Base-by-base conservation (phyloP, 345 rosid genomes). In the Sonneratia caseolaris region DNA sequence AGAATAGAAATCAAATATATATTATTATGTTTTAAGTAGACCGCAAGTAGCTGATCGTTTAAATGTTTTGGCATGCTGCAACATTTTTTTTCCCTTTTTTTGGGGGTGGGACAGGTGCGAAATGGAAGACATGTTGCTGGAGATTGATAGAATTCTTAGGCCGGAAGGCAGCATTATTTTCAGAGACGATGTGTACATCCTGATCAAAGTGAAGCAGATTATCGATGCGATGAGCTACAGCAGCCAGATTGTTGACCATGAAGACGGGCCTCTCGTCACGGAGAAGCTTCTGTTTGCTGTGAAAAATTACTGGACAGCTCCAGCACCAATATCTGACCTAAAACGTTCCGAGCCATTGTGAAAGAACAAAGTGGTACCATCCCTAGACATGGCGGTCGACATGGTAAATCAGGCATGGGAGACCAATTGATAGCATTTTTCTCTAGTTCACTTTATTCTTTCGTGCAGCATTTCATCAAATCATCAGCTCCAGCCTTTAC, bases 61-160 rank as follows among this genome's bases (percentile, higher is more conserved):
- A 5, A 57, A 15, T 40, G 43, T 55, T 38, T 37, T 8, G 24
- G 18, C 57, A 47, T 36, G 8, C 12, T 42, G 70, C 53, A 47
- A 45, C 14, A 4, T 49, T 49, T 49, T 27, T 27, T 27, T 1
- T 1, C 32, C 32, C 32, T 27, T 27, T 27, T 27, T 2, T 55
- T 55, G 59, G 64, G 14, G 15, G 27, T 7, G 12, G 24, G 64
- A n/a, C 73, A 88, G 93, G 73, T 89, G 91, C 72, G 83, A 79
- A 70, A 57, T 73, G 78, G 91, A 89, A 45, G 87, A 84, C 69
- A 83, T 85, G 3, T 49, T 86, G 75, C 69, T 89, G 35, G 91
- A 89, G 83, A 89, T 86, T 86, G 94, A 89, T 15, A 77, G 94
- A 43, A 76, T 89, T 42, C 53, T 89, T 70, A 85, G 94, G 77